Evolutionary conservation across 2,329 filamentous ascomycete species (phyloP), one percentile per base, ranked within the genome.

Genomic region (Aspergillus sp.): DNA sequence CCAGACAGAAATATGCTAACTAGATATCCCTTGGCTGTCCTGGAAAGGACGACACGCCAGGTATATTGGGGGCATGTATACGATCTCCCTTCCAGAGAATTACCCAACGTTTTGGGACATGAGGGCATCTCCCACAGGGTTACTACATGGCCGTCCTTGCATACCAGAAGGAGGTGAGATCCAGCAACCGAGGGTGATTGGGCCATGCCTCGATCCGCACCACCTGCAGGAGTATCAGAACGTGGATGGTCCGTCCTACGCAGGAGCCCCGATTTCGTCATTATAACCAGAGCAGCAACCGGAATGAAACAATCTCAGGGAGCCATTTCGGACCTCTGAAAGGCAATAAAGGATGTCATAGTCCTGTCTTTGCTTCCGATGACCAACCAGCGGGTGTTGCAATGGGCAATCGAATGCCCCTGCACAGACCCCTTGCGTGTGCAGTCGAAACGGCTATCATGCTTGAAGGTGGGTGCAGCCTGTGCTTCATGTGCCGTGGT

Each of bases 81-180:
- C 53, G 20, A 41, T 44, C 46, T 53, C 57, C 61, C 57, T 65
- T 66, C 56, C 55, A 50, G 54, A 60, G 58, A 50, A 51, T 44
- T 53, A 55, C 44, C 51, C 53, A 58, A 55, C 53, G 54, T 49
- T 57, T 53, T 56, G 53, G 59, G 58, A 62, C 60, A 59, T 57
- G 53, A 55, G 48, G 54, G 49, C 39, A 44, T 46, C 48, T 43
- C 47, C 39, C 50, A 50, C 49, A 54, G 53, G 53, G 55, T 49
- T 49, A 51, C 51, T 55, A 51, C 52, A 56, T 53, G 51, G 48
- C 52, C 50, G 50, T 68, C 66, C 66, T 69, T 69, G 65, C 66
- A 69, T 69, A 61, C 64, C 64, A 55, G 58, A 58, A 50, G 53
- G 52, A 60, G 57, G 55, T 55, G 52, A 59, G 54, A 58, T 56